These are phyloP conservation scores for Candida chauliodis DNA, from an alignment of 805 yeast genomes.

Conservation along the genomic window DNA sequence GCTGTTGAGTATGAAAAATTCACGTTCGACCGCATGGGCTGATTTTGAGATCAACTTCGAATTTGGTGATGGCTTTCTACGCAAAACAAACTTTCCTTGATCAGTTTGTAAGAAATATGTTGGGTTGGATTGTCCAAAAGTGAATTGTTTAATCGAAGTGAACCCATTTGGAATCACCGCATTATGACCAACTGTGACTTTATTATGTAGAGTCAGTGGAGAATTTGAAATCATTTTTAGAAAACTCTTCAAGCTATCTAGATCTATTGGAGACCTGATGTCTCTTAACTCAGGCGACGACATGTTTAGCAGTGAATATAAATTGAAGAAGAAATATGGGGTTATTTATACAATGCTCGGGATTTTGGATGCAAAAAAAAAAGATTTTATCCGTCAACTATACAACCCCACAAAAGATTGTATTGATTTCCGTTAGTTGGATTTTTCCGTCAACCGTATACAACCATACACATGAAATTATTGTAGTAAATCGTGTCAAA, in stretches of 20 bases:
- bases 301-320: no score
- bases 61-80: slow-evolving; percentile 55
- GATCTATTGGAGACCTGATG: slow-evolving; percentile 32
- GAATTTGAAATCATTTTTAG: slow-evolving; percentile 14
- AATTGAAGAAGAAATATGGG: no score
- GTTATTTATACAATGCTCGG: no score
- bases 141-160: slow-evolving; percentile 46
- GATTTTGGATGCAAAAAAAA: no score
- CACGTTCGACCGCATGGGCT: slow-evolving; percentile 64
- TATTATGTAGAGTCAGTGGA: slow-evolving; percentile 10
- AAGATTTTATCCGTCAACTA: no score
- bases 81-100: slow-evolving; percentile 41
- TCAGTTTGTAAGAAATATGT: slow-evolving; percentile 48
- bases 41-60: slow-evolving; percentile 47
- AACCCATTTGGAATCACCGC: slow-evolving; percentile 16
- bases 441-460: no score
- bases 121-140: slow-evolving; percentile 64
- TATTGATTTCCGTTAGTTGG: no score
- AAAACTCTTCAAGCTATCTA: slow-evolving; percentile 19
- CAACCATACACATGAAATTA: no score
- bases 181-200: slow-evolving; percentile 19
- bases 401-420: no score
- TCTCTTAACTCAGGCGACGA: slow-evolving; percentile 22
- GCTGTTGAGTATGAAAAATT: slow-evolving; percentile 47
- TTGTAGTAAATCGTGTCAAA: no score